phyloP scores from a whole-genome alignment of 2,329 filamentous ascomycete genomes.

The Juglanconis oblonga region DNA sequence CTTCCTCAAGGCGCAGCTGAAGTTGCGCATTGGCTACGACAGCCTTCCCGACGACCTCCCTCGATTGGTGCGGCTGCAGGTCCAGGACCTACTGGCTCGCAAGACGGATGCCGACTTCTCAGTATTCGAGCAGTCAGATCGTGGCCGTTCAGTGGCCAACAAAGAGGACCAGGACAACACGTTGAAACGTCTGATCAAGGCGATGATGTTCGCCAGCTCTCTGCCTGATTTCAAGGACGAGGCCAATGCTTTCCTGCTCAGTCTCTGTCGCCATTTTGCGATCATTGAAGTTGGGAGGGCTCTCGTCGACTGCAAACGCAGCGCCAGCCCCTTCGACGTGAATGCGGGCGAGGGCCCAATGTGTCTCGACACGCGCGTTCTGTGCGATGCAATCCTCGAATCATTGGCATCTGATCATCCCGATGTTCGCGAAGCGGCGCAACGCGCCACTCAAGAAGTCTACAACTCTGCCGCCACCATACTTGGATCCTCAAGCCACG shows the following conservation, averaged over 20 bases:
- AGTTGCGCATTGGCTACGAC: slow-evolving; percentile 85
- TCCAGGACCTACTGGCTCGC: slow-evolving; percentile 74
- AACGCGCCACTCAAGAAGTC: slow-evolving; percentile 73
- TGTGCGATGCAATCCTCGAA: slow-evolving; percentile 88
- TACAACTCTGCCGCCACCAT: slow-evolving; percentile 74
- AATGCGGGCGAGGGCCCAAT: slow-evolving; percentile 82
- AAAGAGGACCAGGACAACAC: slow-evolving; percentile 79
- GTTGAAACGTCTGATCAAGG: slow-evolving; percentile 84
- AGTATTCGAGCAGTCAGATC: slow-evolving; percentile 71
- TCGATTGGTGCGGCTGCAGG: slow-evolving; percentile 79
- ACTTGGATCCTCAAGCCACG: slow-evolving; percentile 70
- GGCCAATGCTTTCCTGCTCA: slow-evolving; percentile 71
- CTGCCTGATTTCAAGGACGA: slow-evolving; percentile 76
- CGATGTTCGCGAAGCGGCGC: slow-evolving; percentile 77
- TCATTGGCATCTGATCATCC: slow-evolving; percentile 82
- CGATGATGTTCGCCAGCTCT: slow-evolving; percentile 80
- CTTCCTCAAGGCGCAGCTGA: slow-evolving; percentile 83
- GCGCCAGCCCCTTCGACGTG: slow-evolving; percentile 76
- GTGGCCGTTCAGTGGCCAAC: slow-evolving; percentile 80
- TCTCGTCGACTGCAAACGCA: slow-evolving; percentile 77
- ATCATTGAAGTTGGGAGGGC: slow-evolving; percentile 85
- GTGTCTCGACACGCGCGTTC: slow-evolving; percentile 78
- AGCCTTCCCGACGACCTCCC: slow-evolving; percentile 86
- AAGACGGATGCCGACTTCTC: slow-evolving; percentile 71
- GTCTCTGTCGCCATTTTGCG: slow-evolving; percentile 85